Evolutionary conservation across 805 yeast species (phyloP).

Genomic region (Kuraishia ogatae): DNA sequence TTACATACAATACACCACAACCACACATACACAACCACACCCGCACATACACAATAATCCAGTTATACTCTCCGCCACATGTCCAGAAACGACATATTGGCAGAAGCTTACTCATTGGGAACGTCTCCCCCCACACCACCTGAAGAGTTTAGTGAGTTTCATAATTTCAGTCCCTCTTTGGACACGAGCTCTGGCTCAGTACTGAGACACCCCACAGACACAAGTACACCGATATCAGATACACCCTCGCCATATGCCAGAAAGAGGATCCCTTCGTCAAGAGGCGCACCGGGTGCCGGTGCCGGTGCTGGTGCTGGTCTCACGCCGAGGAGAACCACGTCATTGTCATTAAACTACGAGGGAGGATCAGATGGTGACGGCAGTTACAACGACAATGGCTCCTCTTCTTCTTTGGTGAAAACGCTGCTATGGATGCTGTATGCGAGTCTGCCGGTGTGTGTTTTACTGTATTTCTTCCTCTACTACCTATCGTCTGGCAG

Average conservation of each 20-base stretch:
- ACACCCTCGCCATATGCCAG: not conserved
- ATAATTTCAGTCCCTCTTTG: conserved; percentile 20
- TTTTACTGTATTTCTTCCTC: conserved; percentile 8
- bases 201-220: not conserved
- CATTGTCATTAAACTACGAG: not conserved
- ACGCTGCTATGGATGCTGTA: conserved; percentile 12
- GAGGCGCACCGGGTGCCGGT: not conserved
- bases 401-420: not conserved
- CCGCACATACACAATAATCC: no score
- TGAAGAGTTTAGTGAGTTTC: conserved; percentile 26
- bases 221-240: not conserved
- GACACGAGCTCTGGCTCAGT: not conserved
- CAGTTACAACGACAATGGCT: not conserved
- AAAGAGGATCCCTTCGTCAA: not conserved
- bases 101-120: conserved; percentile 40
- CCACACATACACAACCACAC: no score
- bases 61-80: not conserved
- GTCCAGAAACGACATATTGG: conserved; percentile 27
- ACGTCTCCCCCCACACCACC: conserved; percentile 43
- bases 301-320: not conserved
- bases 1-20: no score
- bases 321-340: not conserved
- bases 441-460: conserved; percentile 12
- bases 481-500: conserved; percentile 3
- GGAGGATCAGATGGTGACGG: not conserved